phyloP scores from a whole-genome alignment of 495 filamentous ascomycete genomes.

The Chaetomidium leptoderma region DNA sequence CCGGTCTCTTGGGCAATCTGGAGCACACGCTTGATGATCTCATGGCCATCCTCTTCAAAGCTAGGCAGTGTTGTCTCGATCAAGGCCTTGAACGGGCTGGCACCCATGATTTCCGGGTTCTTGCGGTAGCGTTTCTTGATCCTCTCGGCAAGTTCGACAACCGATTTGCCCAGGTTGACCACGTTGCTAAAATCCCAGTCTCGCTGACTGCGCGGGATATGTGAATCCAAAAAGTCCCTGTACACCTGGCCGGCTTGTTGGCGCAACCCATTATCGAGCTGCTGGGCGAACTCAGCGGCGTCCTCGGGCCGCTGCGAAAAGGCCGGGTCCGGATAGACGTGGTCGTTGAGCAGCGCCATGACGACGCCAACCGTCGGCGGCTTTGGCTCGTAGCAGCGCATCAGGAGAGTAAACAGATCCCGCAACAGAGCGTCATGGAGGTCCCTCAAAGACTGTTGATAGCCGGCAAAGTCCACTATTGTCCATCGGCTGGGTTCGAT shows the following conservation, averaged over 20 bases:
- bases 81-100: slow-evolving; percentile 75
- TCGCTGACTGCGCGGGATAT: slow-evolving; percentile 69
- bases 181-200: slow-evolving; percentile 84
- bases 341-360: slow-evolving; percentile 76
- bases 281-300: slow-evolving; percentile 59
- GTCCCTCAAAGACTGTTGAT: slow-evolving; percentile 67
- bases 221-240: slow-evolving; percentile 61
- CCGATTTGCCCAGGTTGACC: slow-evolving; percentile 78
- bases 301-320: slow-evolving; percentile 69
- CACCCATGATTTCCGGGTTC: slow-evolving; percentile 85
- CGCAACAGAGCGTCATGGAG: slow-evolving; percentile 79
- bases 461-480: slow-evolving; percentile 66
- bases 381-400: slow-evolving; percentile 86
- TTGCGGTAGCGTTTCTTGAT: slow-evolving; percentile 89
- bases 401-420: slow-evolving; percentile 80
- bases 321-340: slow-evolving; percentile 72
- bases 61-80: slow-evolving; percentile 80
- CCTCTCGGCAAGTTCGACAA: slow-evolving; percentile 74
- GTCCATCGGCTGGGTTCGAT: slow-evolving; percentile 65
- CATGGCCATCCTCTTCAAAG: slow-evolving; percentile 81
- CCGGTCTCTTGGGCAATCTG: slow-evolving; percentile 60
- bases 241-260: slow-evolving; percentile 72
- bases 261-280: slow-evolving; percentile 67
- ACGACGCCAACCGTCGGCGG: slow-evolving; percentile 71
- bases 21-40: slow-evolving; percentile 75